These are phyloP conservation scores for Chaetomium fimeti DNA, from an alignment of 495 filamentous ascomycete genomes.

Conservation along the genomic window DNA sequence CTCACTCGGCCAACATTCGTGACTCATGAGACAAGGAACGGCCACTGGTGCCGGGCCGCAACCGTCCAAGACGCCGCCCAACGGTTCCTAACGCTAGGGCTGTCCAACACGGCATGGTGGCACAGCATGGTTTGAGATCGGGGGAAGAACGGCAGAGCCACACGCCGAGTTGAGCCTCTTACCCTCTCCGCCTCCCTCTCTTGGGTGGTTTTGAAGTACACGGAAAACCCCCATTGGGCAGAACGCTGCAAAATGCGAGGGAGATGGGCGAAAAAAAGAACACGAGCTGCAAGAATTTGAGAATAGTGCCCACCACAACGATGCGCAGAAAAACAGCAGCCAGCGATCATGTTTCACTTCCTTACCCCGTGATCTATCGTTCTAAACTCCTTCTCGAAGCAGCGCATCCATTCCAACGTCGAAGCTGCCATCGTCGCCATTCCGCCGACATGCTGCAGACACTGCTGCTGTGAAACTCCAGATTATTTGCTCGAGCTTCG, in stretches of 20 bases:
- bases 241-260: background rate
- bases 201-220: background rate
- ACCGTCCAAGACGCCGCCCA: background rate
- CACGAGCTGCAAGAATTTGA: background rate
- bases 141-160: background rate
- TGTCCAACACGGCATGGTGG: background rate
- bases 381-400: background rate
- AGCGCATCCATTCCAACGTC: background rate
- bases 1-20: background rate
- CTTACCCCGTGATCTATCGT: background rate
- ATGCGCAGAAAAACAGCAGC: constrained; percentile 16
- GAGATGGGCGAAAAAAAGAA: background rate
- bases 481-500: background rate
- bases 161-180: background rate
- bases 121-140: constrained; percentile 8
- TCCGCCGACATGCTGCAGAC: background rate
- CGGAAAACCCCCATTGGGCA: background rate
- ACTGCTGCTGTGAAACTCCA: background rate
- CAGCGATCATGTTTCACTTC: background rate
- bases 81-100: background rate
- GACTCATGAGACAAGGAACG: background rate
- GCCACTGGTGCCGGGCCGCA: background rate
- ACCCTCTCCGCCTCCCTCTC: too few relatives aligned
- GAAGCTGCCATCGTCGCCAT: background rate
- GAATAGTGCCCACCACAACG: background rate